These are phyloP conservation scores for Wickerhamomyces canadensis DNA, from an alignment of 805 yeast species.

Conservation along the genomic window DNA sequence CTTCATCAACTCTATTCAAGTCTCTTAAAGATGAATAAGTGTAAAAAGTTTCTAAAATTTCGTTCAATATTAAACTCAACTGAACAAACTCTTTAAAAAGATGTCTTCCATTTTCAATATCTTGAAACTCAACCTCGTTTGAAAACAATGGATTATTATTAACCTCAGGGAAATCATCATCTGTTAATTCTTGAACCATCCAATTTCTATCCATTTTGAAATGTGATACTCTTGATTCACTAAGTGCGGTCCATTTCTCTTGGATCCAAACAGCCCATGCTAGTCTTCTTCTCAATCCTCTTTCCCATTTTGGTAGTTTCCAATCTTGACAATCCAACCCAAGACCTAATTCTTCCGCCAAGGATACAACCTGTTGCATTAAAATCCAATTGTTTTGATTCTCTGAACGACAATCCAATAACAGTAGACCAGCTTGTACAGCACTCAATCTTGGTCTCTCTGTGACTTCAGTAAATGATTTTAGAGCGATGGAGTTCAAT, in stretches of 20 bases:
- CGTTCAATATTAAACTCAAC: slow-evolving; percentile 62
- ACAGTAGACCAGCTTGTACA: slow-evolving; percentile 80
- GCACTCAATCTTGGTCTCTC: slow-evolving; percentile 88
- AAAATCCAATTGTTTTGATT: slow-evolving; percentile 77
- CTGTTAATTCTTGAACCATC: slow-evolving; percentile 64
- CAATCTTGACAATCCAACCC: slow-evolving; percentile 88
- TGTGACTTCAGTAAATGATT: slow-evolving; percentile 62
- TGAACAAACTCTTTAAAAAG: slow-evolving; percentile 65
- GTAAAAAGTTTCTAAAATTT: slow-evolving; percentile 66
- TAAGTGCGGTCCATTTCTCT: slow-evolving; percentile 84
- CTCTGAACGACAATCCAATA: slow-evolving; percentile 54
- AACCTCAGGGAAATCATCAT: slow-evolving; percentile 74
- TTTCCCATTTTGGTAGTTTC: slow-evolving; percentile 94
- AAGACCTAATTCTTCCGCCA: slow-evolving; percentile 86
- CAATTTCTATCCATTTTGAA: slow-evolving; percentile 67
- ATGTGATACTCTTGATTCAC: slow-evolving; percentile 83
- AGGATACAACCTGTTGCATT: slow-evolving; percentile 79
- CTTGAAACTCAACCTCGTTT: slow-evolving; percentile 18
- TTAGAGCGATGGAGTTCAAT: slow-evolving; percentile 61
- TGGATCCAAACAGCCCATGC: slow-evolving; percentile 96
- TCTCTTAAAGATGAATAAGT: slow-evolving; percentile 58
- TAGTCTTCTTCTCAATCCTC: slow-evolving; percentile 77
- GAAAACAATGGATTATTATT: slow-evolving; percentile 10
- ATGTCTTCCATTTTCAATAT: slow-evolving; percentile 59
- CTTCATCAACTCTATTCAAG: slow-evolving; percentile 55